A percentile compares a stretch with the other conserved stretches of the same genome.
Evolutionary conservation across 441 rosid genomes (phyloP).

Genomic region (Erodium trifolium): DNA sequence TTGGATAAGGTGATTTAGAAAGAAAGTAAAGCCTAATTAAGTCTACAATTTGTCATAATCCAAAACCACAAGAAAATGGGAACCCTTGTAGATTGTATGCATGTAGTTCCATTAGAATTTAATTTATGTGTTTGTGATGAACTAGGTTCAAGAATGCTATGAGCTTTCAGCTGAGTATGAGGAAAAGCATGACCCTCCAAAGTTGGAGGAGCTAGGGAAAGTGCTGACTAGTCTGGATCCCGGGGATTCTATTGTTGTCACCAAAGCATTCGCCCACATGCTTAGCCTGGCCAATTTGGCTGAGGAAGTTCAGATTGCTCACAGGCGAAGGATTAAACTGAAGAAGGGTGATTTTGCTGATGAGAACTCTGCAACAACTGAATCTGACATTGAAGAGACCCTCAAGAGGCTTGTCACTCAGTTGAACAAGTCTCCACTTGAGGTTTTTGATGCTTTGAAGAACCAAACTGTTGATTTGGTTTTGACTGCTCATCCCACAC

Average conservation of each 20-base stretch:
- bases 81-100: neutral
- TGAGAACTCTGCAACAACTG: slow-evolving; percentile 82
- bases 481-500: slow-evolving; percentile 98
- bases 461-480: slow-evolving; percentile 95
- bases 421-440: slow-evolving; percentile 61
- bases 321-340: slow-evolving; percentile 63
- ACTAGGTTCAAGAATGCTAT: neutral
- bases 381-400: slow-evolving; percentile 39
- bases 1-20: neutral
- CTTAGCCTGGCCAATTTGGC: slow-evolving; percentile 31
- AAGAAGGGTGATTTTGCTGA: slow-evolving; percentile 84
- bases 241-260: too few relatives aligned
- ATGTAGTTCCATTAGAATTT: neutral
- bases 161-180: too few relatives aligned
- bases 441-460: slow-evolving; percentile 51
- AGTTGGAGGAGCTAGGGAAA: too few relatives aligned
- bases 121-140: neutral
- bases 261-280: too few relatives aligned
- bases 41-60: neutral
- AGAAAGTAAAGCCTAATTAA: neutral
- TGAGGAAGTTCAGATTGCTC: slow-evolving; percentile 68
- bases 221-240: too few relatives aligned
- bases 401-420: slow-evolving; percentile 73
- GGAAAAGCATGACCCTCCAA: too few relatives aligned
- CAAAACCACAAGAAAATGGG: neutral